A percentile compares a stretch with the other conserved stretches of the same genome.
Evolutionary conservation across 2,329 filamentous ascomycete species (phyloP).

Genomic region (Fusarium sp.): DNA sequence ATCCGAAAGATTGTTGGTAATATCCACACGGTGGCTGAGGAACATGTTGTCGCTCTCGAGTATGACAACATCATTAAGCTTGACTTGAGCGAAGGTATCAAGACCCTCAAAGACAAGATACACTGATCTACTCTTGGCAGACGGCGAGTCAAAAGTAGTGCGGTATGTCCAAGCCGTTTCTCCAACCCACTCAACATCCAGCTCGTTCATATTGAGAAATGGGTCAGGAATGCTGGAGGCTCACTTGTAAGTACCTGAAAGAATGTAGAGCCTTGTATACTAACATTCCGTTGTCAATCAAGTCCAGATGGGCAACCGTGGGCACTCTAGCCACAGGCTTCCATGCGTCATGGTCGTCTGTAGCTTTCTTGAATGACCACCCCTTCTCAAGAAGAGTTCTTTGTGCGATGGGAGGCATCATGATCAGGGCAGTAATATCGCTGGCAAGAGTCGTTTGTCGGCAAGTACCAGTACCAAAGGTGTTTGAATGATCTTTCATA

Average conservation of each 20-base stretch:
- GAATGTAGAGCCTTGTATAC: background rate
- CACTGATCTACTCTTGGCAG: background rate
- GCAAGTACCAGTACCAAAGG: too few species aligned
- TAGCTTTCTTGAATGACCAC: constrained; percentile 1
- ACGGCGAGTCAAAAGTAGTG: background rate
- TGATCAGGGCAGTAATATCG: background rate
- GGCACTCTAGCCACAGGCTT: constrained; percentile 12
- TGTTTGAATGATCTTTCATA: too few species aligned
- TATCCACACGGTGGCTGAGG: background rate
- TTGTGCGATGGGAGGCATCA: background rate
- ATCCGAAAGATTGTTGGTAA: background rate
- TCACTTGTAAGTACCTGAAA: background rate
- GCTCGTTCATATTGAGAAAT: constrained; percentile 5
- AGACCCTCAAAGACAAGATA: background rate
- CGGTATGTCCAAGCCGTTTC: background rate
- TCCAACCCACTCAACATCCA: background rate
- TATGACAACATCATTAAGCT: background rate
- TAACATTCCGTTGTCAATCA: constrained; percentile 19
- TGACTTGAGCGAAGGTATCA: background rate
- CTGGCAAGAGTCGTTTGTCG: background rate
- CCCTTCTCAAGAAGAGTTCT: background rate
- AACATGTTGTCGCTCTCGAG: constrained; percentile 7
- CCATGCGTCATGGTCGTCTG: background rate
- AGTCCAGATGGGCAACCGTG: constrained; percentile 13
- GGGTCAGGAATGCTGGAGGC: background rate